Evolutionary conservation across 106 monocot genomes (phyloP), one percentile per base, ranked within the genome.

Genomic region (Dendrobium catenatum): DNA sequence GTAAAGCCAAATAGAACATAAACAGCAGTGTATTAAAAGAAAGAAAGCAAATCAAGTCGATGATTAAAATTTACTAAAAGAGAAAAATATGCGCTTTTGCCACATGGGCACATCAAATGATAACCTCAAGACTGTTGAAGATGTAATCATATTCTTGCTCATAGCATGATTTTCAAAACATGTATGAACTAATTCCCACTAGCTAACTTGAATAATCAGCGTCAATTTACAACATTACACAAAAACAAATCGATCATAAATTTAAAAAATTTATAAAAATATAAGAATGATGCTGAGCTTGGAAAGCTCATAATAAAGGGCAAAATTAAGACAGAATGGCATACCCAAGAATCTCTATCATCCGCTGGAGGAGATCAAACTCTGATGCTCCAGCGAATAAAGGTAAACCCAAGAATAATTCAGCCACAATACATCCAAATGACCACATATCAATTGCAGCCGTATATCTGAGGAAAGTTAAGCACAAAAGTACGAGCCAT

Each of bases 401-500:
- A 66, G 98, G 98, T 40, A 99, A 76, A n/a, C 98, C 98, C 80
- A 99, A 85, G 74, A 95, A 99, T 70, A 99, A 81, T 67, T 99
- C 98, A 16, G 93, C 98, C 40, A 95, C 88, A 80, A 99, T 93
- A 51, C 98, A 99, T 7, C 98, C 98, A 81, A 99, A 91, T 75
- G 98, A 99, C 98, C 98, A 99, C 95, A 99, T 99, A 85, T 99
- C 98, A 80, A 99, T 91, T 6, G 98, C 93, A 37, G 95, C 88
- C 13, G 89, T 92, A 88, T 98, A 98, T 87, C 97, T 98, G 83
- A 77, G 72, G 11, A n/a, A 79, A 17, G 82, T 91, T 82, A 98
- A 95, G 91, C 22, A 79, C 26, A 54, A 81, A 79, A 61, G 29
- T 47, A 76, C 22, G 68, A 80, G 72, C 73, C 33, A 79, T 54